Percentiles rank a stretch among this genome's conserved stretches.
Evolutionary conservation across 2,329 filamentous ascomycete species (phyloP).

Genomic region (Leptographium flavum): DNA sequence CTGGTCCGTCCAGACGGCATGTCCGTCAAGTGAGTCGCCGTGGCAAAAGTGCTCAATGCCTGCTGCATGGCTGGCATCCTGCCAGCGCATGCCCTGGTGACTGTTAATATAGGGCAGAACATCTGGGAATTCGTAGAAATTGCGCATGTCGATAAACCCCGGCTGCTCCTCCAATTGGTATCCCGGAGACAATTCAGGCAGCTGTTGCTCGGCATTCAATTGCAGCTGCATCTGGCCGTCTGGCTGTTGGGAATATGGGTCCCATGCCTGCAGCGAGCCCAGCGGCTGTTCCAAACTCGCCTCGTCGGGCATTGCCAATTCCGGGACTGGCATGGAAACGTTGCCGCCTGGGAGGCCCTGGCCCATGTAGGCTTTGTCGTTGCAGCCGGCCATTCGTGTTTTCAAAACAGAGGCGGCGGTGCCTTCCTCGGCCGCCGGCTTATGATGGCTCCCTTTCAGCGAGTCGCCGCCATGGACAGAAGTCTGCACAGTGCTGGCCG

Average conservation of each 20-base stretch:
- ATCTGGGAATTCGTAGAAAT: slow-evolving; percentile 9
- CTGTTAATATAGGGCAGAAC: slow-evolving; percentile 11
- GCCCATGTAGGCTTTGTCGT: not conserved
- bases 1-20: not conserved
- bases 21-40: slow-evolving; percentile 5
- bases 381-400: not conserved
- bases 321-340: not conserved
- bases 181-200: not conserved
- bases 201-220: slow-evolving; percentile 1
- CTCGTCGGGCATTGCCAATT: not conserved
- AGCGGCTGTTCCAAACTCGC: not conserved
- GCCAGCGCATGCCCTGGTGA: slow-evolving; percentile 16
- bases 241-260: slow-evolving; percentile 1
- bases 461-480: not conserved
- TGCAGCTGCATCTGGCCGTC: slow-evolving; percentile 2
- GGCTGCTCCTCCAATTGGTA: not conserved
- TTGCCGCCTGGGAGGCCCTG: not conserved
- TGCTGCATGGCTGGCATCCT: slow-evolving; percentile 11
- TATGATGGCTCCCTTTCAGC: no score
- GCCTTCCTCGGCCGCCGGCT: not conserved
- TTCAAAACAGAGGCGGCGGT: not conserved
- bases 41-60: slow-evolving; percentile 16
- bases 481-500: not conserved
- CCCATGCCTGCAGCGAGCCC: slow-evolving; percentile 7
- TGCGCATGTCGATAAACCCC: slow-evolving; percentile 2